phyloP scores from a whole-genome alignment of 352 stramenopile species.

The Globisporangium solare region DNA sequence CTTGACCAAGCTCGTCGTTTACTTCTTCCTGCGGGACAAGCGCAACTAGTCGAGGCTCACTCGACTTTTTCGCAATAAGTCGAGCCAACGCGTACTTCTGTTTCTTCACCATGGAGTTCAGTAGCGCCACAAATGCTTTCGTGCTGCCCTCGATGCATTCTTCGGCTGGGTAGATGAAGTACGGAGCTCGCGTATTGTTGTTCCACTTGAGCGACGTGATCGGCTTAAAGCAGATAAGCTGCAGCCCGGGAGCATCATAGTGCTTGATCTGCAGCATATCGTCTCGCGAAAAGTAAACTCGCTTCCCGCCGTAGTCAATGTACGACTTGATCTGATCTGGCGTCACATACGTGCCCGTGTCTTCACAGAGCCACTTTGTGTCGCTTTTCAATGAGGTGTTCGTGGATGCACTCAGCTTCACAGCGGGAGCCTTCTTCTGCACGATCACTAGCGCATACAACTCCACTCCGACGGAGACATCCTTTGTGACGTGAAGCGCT shows the following conservation, averaged over 20 bases:
- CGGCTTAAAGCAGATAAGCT: conserved; percentile 81
- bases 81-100: conserved; percentile 63
- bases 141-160: conserved; percentile 74
- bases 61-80: conserved; percentile 70
- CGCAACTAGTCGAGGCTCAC: conserved; percentile 68
- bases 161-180: conserved; percentile 82
- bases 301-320: conserved; percentile 67
- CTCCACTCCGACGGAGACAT: conserved; percentile 75
- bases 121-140: conserved; percentile 61
- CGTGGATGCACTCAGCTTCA: conserved; percentile 63
- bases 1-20: conserved; percentile 70
- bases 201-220: conserved; percentile 54
- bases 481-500: conserved; percentile 58
- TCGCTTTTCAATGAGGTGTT: conserved; percentile 74
- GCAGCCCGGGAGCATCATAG: conserved; percentile 63
- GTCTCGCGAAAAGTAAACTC: conserved; percentile 77
- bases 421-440: conserved; percentile 55
- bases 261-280: conserved; percentile 79
- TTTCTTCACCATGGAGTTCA: conserved; percentile 62
- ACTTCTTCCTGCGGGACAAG: conserved; percentile 75
- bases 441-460: conserved; percentile 58
- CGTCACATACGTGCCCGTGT: conserved; percentile 68
- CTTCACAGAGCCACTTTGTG: conserved; percentile 84
- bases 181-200: conserved; percentile 64
- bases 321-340: conserved; percentile 77